Conservation (phyloP, 371 early-diverging fungal genomes). For the Apophysomyces variabilis region DNA sequence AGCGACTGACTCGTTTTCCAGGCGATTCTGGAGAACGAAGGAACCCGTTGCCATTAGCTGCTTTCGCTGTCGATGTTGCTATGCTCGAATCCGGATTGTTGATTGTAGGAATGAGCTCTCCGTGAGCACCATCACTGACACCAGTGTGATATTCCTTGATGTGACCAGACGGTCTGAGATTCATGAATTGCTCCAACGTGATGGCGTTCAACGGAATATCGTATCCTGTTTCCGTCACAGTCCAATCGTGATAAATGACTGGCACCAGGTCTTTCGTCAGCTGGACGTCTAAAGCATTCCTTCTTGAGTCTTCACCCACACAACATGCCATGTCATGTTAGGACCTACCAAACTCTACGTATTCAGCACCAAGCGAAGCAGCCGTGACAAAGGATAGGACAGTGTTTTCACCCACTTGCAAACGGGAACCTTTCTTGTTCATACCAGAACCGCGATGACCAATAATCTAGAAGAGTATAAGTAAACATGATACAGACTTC, state of each 20-base stretch:
- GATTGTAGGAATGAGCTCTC: constrained; percentile 24
- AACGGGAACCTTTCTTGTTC: constrained; percentile 65
- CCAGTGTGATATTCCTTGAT: constrained; percentile 57
- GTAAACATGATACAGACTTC: not conserved
- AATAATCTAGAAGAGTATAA: constrained; percentile 57
- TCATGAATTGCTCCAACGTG: constrained; percentile 76
- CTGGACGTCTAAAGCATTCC: constrained; percentile 79
- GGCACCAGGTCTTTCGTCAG: constrained; percentile 91
- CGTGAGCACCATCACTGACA: constrained; percentile 40
- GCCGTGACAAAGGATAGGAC: constrained; percentile 90
- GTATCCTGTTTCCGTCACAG: constrained; percentile 84
- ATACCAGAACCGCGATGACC: constrained; percentile 98
- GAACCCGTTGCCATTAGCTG: not conserved
- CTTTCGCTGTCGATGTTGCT: constrained; percentile 5
- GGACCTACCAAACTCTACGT: constrained; percentile 88
- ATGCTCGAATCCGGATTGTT: constrained; percentile 5
- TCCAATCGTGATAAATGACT: constrained; percentile 97
- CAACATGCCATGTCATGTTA: not conserved
- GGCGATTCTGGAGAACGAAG: constrained; percentile 12
- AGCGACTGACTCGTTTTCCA: constrained; percentile 43
- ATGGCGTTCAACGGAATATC: constrained; percentile 79
- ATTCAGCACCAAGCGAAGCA: constrained; percentile 85
- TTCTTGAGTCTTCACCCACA: not conserved
- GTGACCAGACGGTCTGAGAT: constrained; percentile 54
- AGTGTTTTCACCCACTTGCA: constrained; percentile 95